phyloP scores from a whole-genome alignment of 352 stramenopile species.

The Phytophthora megakarya region DNA sequence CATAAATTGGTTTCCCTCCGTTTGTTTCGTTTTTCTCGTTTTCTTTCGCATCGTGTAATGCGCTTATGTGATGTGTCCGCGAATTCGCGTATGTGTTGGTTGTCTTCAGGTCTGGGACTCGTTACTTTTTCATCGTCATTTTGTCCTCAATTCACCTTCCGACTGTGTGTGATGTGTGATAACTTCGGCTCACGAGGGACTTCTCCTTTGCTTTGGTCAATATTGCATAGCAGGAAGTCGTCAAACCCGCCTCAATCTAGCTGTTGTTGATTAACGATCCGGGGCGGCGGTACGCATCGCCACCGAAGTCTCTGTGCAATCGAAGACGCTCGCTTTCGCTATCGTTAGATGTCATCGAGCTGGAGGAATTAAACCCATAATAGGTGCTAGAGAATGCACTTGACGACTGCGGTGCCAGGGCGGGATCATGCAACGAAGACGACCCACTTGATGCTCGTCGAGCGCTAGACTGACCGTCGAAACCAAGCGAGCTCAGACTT shows the following conservation, averaged over 20 bases:
- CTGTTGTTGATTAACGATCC: constrained; percentile 58
- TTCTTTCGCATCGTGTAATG: constrained; percentile 28
- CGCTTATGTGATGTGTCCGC: constrained; percentile 27
- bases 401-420: constrained; percentile 45
- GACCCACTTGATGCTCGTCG: constrained; percentile 27
- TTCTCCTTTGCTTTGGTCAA: constrained; percentile 3
- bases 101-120: constrained; percentile 21
- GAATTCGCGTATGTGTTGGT: constrained; percentile 20
- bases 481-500: constrained; percentile 36
- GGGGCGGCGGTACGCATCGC: constrained; percentile 46
- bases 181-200: constrained; percentile 4
- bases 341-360: constrained; percentile 30
- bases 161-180: constrained; percentile 25
- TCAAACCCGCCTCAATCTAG: constrained; percentile 18
- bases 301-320: constrained; percentile 38
- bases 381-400: constrained; percentile 40
- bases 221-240: neutral
- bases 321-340: constrained; percentile 36
- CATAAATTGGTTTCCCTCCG: constrained; percentile 15
- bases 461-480: constrained; percentile 26
- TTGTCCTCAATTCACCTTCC: constrained; percentile 16
- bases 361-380: constrained; percentile 40
- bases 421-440: constrained; percentile 57
- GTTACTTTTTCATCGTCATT: constrained; percentile 22
- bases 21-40: constrained; percentile 18